Base-by-base conservation (phyloP, 2,329 filamentous ascomycete genomes). In the Pseudogymnoascus verrucosus region DNA sequence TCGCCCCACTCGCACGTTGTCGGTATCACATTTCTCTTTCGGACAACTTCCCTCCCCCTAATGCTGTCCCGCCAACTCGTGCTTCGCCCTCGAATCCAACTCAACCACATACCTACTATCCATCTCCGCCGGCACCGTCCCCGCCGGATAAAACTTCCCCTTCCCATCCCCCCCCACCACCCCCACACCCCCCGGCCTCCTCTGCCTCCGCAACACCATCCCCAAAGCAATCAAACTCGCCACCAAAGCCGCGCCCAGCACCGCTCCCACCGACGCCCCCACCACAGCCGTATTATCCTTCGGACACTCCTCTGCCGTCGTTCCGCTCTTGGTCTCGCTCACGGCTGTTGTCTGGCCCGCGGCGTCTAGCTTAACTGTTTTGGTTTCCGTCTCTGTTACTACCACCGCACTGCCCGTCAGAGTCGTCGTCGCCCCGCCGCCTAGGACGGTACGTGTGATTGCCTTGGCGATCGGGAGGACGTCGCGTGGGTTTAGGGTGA, bases 51-150 rank as follows among this genome's bases (percentile, higher is more conserved):
- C 40, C 1, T 21, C 19, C 10, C 7, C 19, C 16, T 42, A 12
- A 42, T 12, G 19, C 16, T 21, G 40, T 4, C 42, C 42, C 4
- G 19, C 10, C 21, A 51, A 28, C 23, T 51, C 44, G 16, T 51
- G 44, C 23, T 51, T 51, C 12, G 23, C 44, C 23, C 44, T 51
- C 14, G 44, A 51, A 51, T 51, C 44, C 23, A 51, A 28, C 44
- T 51, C 44, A 51, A 51, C 44, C 23, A 51, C 44, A 51, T 51
- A 51, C 44, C 44, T 23, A 26, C 44, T 51, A 51, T 51, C 44
- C 44, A 51, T 51, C 23, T 51, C 44, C 44, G 23, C 23, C 14
- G 23, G 12, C 21, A 28, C 44, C 23, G 4, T 51, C 44, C 44
- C 44, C 7, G 44, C 44, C 1, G 44, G 44, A 16, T 51, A n/a